A percentile compares a stretch with the other conserved stretches of the same genome.
These are phyloP conservation scores for Solanum paucissectum DNA, from an alignment of 257 asterid species.

Conservation along the genomic window DNA sequence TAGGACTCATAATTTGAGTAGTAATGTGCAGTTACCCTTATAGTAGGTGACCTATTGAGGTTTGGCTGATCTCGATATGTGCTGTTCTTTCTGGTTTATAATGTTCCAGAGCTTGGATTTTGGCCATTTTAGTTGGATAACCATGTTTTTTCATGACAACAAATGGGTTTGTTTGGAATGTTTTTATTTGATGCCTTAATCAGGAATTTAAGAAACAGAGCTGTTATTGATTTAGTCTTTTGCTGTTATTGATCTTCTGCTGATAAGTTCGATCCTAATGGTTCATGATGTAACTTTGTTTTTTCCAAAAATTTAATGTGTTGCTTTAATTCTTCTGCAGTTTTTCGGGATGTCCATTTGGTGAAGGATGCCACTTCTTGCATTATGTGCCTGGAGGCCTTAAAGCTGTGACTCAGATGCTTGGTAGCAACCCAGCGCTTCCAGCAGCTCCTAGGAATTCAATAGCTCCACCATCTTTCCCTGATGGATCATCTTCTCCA, in stretches of 20 bases:
- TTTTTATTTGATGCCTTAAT: not conserved
- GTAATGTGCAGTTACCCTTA: not conserved
- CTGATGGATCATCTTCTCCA: slow-evolving; percentile 40
- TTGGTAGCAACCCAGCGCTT: slow-evolving; percentile 69
- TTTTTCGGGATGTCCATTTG: slow-evolving; percentile 69
- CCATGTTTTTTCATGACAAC: not conserved
- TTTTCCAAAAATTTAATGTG: not conserved
- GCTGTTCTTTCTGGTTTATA: not conserved
- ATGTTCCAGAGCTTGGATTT: not conserved
- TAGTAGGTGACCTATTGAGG: not conserved
- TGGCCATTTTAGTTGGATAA: not conserved
- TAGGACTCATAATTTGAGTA: not conserved
- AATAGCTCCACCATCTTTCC: slow-evolving; percentile 38
- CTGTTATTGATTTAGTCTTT: not conserved
- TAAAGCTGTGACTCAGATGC: slow-evolving; percentile 75
- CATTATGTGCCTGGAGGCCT: slow-evolving; percentile 84
- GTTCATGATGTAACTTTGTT: not conserved
- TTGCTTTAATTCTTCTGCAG: slow-evolving; percentile 26
- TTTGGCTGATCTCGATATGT: not conserved
- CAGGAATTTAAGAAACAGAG: not conserved
- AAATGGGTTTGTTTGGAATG: not conserved
- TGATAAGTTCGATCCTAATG: not conserved
- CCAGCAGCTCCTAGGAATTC: slow-evolving; percentile 38
- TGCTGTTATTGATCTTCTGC: not conserved
- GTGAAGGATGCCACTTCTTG: slow-evolving; percentile 76